Conservation (phyloP, 306 rosid genomes). For the Sechiopsis laciniata region DNA sequence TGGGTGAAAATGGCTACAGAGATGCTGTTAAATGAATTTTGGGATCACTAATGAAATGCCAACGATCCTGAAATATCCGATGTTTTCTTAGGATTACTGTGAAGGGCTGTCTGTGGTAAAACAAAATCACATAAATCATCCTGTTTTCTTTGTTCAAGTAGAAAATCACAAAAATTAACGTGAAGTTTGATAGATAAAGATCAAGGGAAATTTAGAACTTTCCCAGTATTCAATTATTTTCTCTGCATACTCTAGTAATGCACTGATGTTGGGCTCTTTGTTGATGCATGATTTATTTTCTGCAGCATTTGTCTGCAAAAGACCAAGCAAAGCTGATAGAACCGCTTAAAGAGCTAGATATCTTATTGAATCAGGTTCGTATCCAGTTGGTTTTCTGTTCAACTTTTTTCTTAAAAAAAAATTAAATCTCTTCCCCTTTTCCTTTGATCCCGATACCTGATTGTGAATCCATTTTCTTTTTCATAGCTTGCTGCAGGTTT, state of each 20-base stretch:
- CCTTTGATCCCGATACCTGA: conserved; percentile 9
- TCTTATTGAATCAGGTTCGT: conserved; percentile 85
- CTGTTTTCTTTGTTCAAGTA: background rate
- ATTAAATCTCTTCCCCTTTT: conserved; percentile 20
- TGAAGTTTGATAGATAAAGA: background rate
- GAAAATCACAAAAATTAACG: background rate
- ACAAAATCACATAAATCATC: background rate
- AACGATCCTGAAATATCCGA: background rate
- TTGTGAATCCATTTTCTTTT: conserved; percentile 24
- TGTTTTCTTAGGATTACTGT: background rate
- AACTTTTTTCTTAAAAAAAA: too few species aligned
- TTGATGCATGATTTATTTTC: conserved; percentile 23
- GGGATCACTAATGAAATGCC: background rate
- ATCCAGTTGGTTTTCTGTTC: conserved; percentile 36
- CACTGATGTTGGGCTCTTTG: background rate
- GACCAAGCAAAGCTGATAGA: conserved; percentile 69
- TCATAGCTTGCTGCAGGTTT: conserved; percentile 69
- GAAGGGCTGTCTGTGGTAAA: background rate
- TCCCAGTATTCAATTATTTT: conserved; percentile 3
- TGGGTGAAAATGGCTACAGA: background rate
- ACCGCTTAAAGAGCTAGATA: conserved; percentile 82
- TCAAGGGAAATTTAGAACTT: background rate
- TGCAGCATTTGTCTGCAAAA: conserved; percentile 65
- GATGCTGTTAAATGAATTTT: background rate
- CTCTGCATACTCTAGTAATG: background rate